phyloP scores from a whole-genome alignment of 441 rosid genomes.

The Manihot esculenta region DNA sequence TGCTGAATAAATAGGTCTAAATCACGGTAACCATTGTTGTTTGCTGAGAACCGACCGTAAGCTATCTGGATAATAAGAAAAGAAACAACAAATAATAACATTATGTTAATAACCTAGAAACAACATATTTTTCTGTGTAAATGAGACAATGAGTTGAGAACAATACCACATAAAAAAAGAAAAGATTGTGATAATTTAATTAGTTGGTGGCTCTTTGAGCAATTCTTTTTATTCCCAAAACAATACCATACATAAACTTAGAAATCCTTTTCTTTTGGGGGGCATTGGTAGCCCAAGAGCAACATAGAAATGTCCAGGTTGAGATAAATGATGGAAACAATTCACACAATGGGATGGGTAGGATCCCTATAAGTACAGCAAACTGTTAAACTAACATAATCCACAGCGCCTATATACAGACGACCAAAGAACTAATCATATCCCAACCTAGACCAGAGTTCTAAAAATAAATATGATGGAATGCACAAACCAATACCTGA shows the following conservation, averaged over 20 bases:
- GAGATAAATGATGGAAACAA: not conserved
- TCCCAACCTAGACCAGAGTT: conserved; percentile 1
- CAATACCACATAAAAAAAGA: not conserved
- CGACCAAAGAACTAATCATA: not conserved
- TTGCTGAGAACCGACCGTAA: conserved; percentile 68
- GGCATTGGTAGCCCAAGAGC: not conserved
- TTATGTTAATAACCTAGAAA: conserved; percentile 5
- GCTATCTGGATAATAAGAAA: conserved; percentile 46
- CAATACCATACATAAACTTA: not conserved
- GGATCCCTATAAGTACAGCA: not conserved
- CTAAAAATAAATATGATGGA: not conserved
- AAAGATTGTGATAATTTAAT: not conserved
- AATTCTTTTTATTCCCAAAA: not conserved
- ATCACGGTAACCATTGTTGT: conserved; percentile 54
- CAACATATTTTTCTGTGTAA: not conserved
- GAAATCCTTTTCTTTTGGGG: not conserved
- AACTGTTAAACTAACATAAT: not conserved
- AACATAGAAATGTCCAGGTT: not conserved
- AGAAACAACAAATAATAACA: not conserved
- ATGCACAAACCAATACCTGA: conserved; percentile 44
- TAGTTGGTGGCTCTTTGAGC: not conserved
- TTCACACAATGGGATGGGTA: not conserved
- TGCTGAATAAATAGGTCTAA: conserved; percentile 76
- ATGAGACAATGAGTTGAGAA: not conserved
- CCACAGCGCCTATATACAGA: not conserved